Evolutionary conservation across 805 yeast genomes (phyloP).

Genomic region (Suhomyces vadensis): DNA sequence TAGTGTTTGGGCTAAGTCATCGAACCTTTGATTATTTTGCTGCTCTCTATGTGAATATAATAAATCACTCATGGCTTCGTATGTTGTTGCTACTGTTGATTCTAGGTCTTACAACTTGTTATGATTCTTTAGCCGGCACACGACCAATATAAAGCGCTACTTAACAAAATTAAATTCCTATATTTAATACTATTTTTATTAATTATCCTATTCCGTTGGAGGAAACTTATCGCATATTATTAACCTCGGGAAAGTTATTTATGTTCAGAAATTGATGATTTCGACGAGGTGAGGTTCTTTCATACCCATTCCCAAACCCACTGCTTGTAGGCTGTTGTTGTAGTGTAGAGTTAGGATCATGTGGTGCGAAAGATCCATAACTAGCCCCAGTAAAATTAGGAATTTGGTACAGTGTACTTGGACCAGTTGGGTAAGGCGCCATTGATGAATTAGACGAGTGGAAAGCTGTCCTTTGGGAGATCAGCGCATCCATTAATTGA

Average conservation of each 20-base stretch:
- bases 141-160: no score
- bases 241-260: conserved; percentile 28
- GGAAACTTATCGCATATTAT: conserved; percentile 15
- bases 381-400: not conserved
- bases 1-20: conserved; percentile 43
- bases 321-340: conserved; percentile 39
- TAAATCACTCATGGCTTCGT: conserved; percentile 18
- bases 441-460: not conserved
- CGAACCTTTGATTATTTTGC: conserved; percentile 44
- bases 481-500: conserved; percentile 54
- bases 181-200: no score
- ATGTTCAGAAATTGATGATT: conserved; percentile 28
- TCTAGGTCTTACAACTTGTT: no score
- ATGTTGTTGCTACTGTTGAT: no score
- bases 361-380: not conserved
- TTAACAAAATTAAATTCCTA: no score
- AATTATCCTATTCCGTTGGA: no score
- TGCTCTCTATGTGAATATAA: conserved; percentile 44
- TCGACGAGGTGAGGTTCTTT: conserved; percentile 6
- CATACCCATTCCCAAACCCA: conserved; percentile 39
- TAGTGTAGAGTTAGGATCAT: conserved; percentile 5
- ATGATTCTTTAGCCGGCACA: no score
- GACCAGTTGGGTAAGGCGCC: conserved; percentile 11
- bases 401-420: not conserved
- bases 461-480: conserved; percentile 12